These are phyloP conservation scores for Boletus subluridellus DNA, from an alignment of 1,284 basidiomycete genomes.

Conservation along the genomic window DNA sequence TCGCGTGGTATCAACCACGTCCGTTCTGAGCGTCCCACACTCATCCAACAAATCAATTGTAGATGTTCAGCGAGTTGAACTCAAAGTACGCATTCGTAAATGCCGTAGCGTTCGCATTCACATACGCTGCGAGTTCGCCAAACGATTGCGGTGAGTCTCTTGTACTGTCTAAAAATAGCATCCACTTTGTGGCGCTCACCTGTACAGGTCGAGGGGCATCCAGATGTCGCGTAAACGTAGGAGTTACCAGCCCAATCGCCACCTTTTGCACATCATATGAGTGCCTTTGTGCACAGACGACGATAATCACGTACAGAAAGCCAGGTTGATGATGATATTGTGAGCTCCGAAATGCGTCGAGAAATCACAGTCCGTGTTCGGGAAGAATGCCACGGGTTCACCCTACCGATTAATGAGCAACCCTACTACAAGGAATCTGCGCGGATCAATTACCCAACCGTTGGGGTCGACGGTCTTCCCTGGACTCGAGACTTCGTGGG, in stretches of 20 bases:
- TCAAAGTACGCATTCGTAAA: slow-evolving; percentile 23
- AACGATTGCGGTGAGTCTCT: background rate
- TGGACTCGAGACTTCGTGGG: slow-evolving; percentile 11
- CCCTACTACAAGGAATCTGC: background rate
- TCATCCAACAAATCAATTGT: slow-evolving; percentile 1
- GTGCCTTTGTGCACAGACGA: too few species aligned
- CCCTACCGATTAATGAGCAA: slow-evolving; percentile 7
- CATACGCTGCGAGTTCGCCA: background rate
- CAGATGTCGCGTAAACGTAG: slow-evolving; percentile 26
- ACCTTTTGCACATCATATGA: slow-evolving; percentile 20
- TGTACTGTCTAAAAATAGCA: background rate
- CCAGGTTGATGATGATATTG: slow-evolving; percentile 10
- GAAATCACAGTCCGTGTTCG: slow-evolving; percentile 19
- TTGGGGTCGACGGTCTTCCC: slow-evolving; percentile 14
- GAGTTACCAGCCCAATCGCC: slow-evolving; percentile 40
- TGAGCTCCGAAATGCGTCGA: slow-evolving; percentile 18
- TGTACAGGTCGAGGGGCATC: slow-evolving; percentile 34
- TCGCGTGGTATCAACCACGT: background rate
- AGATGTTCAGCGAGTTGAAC: slow-evolving; percentile 22
- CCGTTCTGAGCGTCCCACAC: background rate
- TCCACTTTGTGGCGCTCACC: slow-evolving; percentile 24
- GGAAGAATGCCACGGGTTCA: slow-evolving; percentile 21
- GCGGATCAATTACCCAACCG: slow-evolving; percentile 10
- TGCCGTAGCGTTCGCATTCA: slow-evolving; percentile 6
- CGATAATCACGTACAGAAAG: slow-evolving; percentile 17